phyloP scores from a whole-genome alignment of 176 grass and related monocot genomes.

The Tillandsia leiboldiana region DNA sequence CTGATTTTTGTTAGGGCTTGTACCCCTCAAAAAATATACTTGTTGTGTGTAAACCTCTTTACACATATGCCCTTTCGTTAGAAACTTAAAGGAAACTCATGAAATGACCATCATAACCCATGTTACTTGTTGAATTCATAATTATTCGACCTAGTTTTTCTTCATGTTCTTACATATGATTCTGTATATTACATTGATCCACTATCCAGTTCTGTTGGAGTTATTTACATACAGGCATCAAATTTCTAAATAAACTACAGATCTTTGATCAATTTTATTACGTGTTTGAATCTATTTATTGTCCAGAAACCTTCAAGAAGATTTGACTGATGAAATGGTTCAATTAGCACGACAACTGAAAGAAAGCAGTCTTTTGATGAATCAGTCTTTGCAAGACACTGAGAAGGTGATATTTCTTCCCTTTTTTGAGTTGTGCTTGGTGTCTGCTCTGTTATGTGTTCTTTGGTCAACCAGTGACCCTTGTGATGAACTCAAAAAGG shows the following conservation, averaged over 20 bases:
- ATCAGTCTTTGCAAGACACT: conserved; percentile 62
- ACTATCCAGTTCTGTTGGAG: too few species aligned
- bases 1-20: not conserved
- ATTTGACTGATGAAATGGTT: conserved; percentile 92
- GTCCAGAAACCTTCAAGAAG: conserved; percentile 79
- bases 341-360: conserved; percentile 68
- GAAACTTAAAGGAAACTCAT: too few species aligned
- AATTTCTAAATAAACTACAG: not conserved
- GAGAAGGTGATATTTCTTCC: conserved; percentile 46
- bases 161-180: too few species aligned
- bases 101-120: too few species aligned
- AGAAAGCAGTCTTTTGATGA: conserved; percentile 71
- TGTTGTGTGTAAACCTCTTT: too few species aligned
- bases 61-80: too few species aligned
- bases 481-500: too few species aligned
- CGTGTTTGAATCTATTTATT: conserved; percentile 5
- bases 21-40: not conserved
- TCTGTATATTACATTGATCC: too few species aligned
- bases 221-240: not conserved
- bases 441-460: not conserved
- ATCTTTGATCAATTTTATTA: conserved; percentile 5
- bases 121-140: too few species aligned
- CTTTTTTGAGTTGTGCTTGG: not conserved
- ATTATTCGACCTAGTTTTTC: too few species aligned
- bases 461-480: not conserved